These are phyloP conservation scores for Dothiorella sarmentorum DNA, from an alignment of 2,329 filamentous ascomycete species.

Conservation along the genomic window DNA sequence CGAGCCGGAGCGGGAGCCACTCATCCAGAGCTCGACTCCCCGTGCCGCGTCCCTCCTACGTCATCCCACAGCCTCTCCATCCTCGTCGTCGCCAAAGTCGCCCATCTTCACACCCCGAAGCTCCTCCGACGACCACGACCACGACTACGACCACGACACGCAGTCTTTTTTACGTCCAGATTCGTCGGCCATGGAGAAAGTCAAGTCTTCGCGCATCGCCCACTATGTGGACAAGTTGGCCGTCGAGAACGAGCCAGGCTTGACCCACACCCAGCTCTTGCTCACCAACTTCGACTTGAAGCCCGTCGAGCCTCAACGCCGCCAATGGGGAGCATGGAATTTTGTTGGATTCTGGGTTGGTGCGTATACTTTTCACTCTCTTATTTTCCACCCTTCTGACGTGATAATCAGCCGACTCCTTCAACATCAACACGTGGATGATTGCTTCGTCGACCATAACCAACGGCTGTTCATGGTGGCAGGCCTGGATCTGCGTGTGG, in stretches of 20 bases:
- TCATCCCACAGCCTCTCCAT: slow-evolving; percentile 4
- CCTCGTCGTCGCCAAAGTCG: slow-evolving; percentile 1
- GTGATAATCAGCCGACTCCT: slow-evolving; percentile 37
- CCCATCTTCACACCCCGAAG: no score
- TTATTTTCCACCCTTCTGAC: slow-evolving; percentile 19
- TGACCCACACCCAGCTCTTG: slow-evolving; percentile 78
- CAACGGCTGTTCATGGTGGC: slow-evolving; percentile 81
- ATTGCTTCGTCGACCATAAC: slow-evolving; percentile 81
- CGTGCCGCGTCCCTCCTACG: slow-evolving; percentile 8
- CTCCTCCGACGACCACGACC: no score
- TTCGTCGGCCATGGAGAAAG: slow-evolving; percentile 38
- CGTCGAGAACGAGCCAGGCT: slow-evolving; percentile 70
- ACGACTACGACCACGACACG: not conserved
- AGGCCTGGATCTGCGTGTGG: slow-evolving; percentile 75
- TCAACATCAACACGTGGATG: slow-evolving; percentile 78
- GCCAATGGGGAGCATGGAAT: slow-evolving; percentile 84
- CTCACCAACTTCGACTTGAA: slow-evolving; percentile 82
- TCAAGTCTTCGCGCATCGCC: slow-evolving; percentile 37
- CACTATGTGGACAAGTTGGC: slow-evolving; percentile 57
- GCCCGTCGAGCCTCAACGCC: slow-evolving; percentile 70
- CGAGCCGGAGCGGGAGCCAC: slow-evolving; percentile 10
- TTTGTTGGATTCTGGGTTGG: slow-evolving; percentile 84
- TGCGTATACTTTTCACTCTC: slow-evolving; percentile 20
- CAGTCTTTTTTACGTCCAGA: not conserved
- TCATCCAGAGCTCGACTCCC: not conserved